A percentile compares a stretch with the other conserved stretches of the same genome.
Evolutionary conservation across 2,329 filamentous ascomycete genomes (phyloP).

Genomic region (Clonostachys rhizophaga): DNA sequence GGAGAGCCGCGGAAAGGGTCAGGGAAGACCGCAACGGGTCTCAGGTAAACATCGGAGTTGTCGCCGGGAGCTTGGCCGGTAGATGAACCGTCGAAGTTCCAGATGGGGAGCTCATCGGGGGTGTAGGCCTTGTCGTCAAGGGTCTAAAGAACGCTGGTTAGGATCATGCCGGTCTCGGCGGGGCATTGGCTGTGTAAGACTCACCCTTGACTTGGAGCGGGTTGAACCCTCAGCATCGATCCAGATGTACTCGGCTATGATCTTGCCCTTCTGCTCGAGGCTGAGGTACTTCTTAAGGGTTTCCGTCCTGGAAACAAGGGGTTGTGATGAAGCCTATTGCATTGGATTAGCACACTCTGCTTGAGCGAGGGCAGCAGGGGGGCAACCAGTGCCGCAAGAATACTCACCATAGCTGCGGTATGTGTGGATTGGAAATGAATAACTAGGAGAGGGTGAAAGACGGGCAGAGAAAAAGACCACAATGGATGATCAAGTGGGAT

Average conservation of each 20-base stretch:
- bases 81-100: conserved; percentile 71
- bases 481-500: no score
- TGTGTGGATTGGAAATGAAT: no score
- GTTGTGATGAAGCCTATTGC: neutral
- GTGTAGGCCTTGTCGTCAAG: conserved; percentile 44
- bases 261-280: conserved; percentile 81
- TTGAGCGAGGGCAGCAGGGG: no score
- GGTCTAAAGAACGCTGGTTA: conserved; percentile 27
- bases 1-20: conserved; percentile 86
- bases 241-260: conserved; percentile 98
- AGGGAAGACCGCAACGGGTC: conserved; percentile 82
- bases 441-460: neutral
- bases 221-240: conserved; percentile 78
- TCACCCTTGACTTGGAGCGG: conserved; percentile 94
- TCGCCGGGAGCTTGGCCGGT: conserved; percentile 89
- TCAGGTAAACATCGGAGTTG: conserved; percentile 97
- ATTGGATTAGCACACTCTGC: no score
- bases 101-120: conserved; percentile 46
- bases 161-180: neutral
- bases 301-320: neutral
- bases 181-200: conserved; percentile 26
- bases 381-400: no score
- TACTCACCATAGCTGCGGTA: no score
- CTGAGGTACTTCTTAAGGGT: conserved; percentile 83
- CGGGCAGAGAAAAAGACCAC: no score